phyloP scores from a whole-genome alignment of 352 stramenopile species.

The Pythium periplocum region DNA sequence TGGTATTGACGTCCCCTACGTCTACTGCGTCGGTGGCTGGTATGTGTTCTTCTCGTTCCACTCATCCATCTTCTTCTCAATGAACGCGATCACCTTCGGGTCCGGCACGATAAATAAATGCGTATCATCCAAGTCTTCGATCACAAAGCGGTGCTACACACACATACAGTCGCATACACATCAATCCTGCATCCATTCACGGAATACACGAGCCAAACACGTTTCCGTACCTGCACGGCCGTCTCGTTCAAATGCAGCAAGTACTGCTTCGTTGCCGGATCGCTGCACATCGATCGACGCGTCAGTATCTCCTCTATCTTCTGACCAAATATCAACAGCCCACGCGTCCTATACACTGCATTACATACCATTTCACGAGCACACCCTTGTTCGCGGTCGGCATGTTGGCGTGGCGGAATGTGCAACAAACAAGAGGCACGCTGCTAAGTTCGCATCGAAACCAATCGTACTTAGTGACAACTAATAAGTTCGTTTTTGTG shows the following conservation, averaged over 20 bases:
- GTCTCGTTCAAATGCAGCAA: constrained; percentile 79
- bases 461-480: too few relatives aligned
- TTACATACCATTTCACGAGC: constrained; percentile 73
- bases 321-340: too few relatives aligned
- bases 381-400: constrained; percentile 82
- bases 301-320: constrained; percentile 1
- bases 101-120: constrained; percentile 86
- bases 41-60: constrained; percentile 89
- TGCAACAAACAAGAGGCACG: neutral
- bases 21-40: constrained; percentile 64
- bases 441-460: too few relatives aligned
- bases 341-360: too few relatives aligned
- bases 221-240: constrained; percentile 52
- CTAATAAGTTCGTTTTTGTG: constrained; percentile 7
- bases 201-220: neutral
- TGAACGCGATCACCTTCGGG: constrained; percentile 75
- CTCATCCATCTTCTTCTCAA: constrained; percentile 88
- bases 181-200: neutral
- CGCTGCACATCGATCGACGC: constrained; percentile 28
- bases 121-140: constrained; percentile 80
- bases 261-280: constrained; percentile 84
- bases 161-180: constrained; percentile 1
- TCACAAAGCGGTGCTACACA: constrained; percentile 75
- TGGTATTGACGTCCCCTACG: too few relatives aligned
- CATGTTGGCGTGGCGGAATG: constrained; percentile 25